Base-by-base conservation (phyloP, 2,329 filamentous ascomycete species). In the Phymatotrichopsis omnivora region DNA sequence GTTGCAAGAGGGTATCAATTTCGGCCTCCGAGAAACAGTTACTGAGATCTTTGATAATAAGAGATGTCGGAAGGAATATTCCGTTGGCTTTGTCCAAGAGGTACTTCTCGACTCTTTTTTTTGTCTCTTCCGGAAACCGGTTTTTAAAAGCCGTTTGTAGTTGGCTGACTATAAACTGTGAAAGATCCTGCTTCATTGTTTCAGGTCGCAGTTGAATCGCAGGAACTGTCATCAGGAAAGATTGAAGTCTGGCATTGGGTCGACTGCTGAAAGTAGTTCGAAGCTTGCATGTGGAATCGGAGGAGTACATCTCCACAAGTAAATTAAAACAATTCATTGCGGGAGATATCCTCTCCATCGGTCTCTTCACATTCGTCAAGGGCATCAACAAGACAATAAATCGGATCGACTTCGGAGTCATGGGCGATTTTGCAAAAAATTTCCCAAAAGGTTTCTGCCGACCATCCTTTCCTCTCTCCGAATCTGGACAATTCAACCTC, bases 341-440 rank as follows among this genome's bases (percentile, higher is more conserved):
- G 25, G 6, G 19, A 37, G 14, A 20, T 33, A 24, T 42, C 22
- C n/a, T 20, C n/a, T 12, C 12, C 33, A 11, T 30, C 20, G 3
- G 16, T 23, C 4, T 44, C 33, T 17, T 44, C 33, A 24, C 42
- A 44, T 34, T 44, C 33, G 25, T 44, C 42, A 19, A 44, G 42
- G 7, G 33, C 42, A 29, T 44, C 42, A 17, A 44, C 24, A 38
- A 44, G 12, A 19, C 42, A 44, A 36, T 37, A 44, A 14, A 44
- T 28, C 8, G 31, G 33, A 23, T 20, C 19, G 6, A 16, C 33
- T 5, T 25, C 33, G 6, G 33, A 11, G 19, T 44, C 42, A 16
- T 14, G 19, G 19, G 19, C 25, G 14, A 44, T 44, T 16, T 44
- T 22, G 3, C 25, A 16, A 28, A 44, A 38, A 11, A 31, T 25